Base-by-base conservation (phyloP, 2,329 filamentous ascomycete species). In the Calycina marina region DNA sequence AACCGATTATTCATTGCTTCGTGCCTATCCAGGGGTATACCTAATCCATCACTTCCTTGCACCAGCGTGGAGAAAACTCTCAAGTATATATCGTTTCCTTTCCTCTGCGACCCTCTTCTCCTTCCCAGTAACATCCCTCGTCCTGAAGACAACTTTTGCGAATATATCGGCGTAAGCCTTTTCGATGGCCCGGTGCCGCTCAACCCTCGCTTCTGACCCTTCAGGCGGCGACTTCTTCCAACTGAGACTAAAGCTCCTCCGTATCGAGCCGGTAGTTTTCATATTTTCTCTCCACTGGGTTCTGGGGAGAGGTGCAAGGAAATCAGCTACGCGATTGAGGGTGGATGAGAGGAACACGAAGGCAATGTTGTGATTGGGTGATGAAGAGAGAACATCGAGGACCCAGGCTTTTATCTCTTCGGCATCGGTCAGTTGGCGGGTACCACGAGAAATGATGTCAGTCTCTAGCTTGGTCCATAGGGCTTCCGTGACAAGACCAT, bases 301-400 rank as follows among this genome's bases (percentile, higher is more conserved):
- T 26, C 45, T 50, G 0, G 46, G 48, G 0, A 60, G 49, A 1
- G 63, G 60, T 2, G 57, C 57, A 5, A 75, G 54, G 45, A 77
- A 72, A 18, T 60, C 59, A 16, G 64, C 57, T 22, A 78, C 62
- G 8, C 66, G 63, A 14, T 65, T 63, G 8, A 94, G 63, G 56
- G 85, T 86, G 6, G 81, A 75, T 0, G 78, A 83, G 11, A 94
- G 60, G 42, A 94, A 85, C 2, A 93, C 80, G 48, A 94, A 93
- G 0, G 80, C 79, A 34, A 93, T 86, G 50, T 84, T 90, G 56
- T 93, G 79, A 30, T 77, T 77, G 0, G 84, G 80, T 0, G 72
- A 67, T 2, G 68, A 61, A 0, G 77, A 69, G 2, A 94, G 65
- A 2, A 77, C 67, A 43, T 94, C 86, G 4, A 93, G 69, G 2